Evolutionary conservation across 768 basidiomycete species (phyloP).

Genomic region (Tremella fuciformis): DNA sequence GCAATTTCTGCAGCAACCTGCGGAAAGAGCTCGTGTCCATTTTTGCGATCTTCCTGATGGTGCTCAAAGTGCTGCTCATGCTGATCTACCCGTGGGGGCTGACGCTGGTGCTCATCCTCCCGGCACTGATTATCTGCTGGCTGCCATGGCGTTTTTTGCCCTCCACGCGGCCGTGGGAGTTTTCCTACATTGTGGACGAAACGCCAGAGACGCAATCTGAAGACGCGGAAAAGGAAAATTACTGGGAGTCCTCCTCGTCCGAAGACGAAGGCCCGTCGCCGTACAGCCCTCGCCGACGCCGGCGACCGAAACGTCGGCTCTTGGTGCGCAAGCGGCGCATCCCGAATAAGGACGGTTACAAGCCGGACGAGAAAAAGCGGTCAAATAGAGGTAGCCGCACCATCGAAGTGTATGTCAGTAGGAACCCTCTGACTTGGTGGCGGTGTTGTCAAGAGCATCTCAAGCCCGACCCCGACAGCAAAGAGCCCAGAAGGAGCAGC

Average conservation of each 20-base stretch:
- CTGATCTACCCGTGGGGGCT: not conserved
- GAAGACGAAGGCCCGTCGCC: not conserved
- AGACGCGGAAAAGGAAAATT: not conserved
- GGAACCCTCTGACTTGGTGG: not conserved
- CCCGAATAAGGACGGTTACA: not conserved
- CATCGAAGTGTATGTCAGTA: slow-evolving; percentile 2
- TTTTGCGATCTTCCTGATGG: not conserved
- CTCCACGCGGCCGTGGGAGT: not conserved
- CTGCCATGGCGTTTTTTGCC: slow-evolving; percentile 1
- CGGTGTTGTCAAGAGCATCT: not conserved
- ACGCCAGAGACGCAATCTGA: not conserved
- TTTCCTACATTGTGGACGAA: not conserved
- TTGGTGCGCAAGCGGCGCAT: not conserved
- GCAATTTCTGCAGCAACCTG: no score
- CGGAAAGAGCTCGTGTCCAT: not conserved
- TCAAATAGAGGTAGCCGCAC: not conserved
- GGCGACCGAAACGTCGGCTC: slow-evolving; percentile 52
- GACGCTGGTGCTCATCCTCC: not conserved
- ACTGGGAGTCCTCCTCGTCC: no score
- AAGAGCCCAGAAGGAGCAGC: not conserved
- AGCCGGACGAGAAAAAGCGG: not conserved
- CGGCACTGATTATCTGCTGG: not conserved
- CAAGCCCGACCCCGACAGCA: not conserved
- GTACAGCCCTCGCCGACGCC: slow-evolving; percentile 64
- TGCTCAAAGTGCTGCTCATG: not conserved